These are phyloP conservation scores for Globisporangium echinulatum DNA, from an alignment of 352 stramenopile genomes.

Conservation along the genomic window DNA sequence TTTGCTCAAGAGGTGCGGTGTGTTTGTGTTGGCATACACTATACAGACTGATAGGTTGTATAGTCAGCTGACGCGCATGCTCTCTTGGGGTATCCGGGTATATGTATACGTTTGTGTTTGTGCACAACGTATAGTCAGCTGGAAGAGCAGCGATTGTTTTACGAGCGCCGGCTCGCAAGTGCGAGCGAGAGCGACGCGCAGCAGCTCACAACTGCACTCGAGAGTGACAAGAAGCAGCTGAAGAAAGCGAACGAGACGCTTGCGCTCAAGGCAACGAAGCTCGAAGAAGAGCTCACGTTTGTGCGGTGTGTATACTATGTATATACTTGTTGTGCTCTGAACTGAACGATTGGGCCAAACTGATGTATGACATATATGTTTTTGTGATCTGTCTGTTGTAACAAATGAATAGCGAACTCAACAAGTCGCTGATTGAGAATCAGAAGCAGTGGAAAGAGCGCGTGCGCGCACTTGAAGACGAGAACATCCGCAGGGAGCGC, in stretches of 20 bases:
- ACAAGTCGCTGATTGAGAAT: conserved; percentile 85
- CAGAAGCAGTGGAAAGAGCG: conserved; percentile 86
- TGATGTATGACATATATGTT: not conserved
- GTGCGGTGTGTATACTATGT: conserved; percentile 34
- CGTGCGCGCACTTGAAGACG: conserved; percentile 58
- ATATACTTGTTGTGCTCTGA: not conserved
- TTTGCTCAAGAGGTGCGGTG: conserved; percentile 85
- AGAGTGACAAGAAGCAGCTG: conserved; percentile 79
- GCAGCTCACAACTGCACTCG: conserved; percentile 44
- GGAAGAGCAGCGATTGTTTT: conserved; percentile 93
- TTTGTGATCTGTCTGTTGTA: not conserved
- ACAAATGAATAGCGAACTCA: conserved; percentile 48
- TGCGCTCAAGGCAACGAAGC: conserved; percentile 62
- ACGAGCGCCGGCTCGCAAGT: conserved; percentile 75
- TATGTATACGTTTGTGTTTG: not conserved
- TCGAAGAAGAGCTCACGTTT: conserved; percentile 79
- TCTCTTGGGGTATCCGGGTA: not conserved
- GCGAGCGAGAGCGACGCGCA: conserved; percentile 52
- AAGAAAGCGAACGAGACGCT: conserved; percentile 66
- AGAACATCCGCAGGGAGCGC: conserved; percentile 48
- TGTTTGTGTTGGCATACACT: not conserved
- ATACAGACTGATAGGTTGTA: not conserved
- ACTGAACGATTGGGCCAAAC: not conserved
- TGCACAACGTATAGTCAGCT: conserved; percentile 66
- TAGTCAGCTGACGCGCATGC: no score